Conservation (phyloP, 2,329 filamentous ascomycete species). For the Pestalotiopsis sp. region DNA sequence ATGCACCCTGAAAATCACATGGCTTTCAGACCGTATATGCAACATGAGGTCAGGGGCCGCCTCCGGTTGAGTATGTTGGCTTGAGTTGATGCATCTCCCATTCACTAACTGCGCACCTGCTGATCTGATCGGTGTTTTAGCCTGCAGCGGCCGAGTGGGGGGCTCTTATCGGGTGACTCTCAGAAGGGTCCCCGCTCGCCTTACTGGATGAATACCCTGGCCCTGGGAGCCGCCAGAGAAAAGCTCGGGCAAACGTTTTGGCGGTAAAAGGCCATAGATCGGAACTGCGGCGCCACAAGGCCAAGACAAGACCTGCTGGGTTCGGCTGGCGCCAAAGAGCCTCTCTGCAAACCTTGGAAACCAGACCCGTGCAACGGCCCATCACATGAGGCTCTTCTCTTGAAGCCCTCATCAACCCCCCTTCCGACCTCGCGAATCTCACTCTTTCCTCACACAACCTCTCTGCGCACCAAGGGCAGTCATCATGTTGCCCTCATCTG, state of each 20-base stretch:
- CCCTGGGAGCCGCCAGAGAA: not conserved
- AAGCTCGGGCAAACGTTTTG: not conserved
- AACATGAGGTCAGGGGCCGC: not conserved
- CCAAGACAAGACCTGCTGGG: not conserved
- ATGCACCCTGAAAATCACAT: not conserved
- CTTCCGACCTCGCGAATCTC: not conserved
- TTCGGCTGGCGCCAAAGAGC: not conserved
- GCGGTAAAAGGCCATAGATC: not conserved
- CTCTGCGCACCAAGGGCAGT: slow-evolving; percentile 12
- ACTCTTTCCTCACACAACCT: not conserved
- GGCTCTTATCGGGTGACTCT: not conserved
- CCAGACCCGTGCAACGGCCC: not conserved
- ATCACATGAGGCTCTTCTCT: slow-evolving; percentile 5
- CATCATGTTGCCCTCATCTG: slow-evolving; percentile 57
- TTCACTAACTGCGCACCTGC: not conserved
- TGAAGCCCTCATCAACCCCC: not conserved
- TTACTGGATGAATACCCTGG: not conserved
- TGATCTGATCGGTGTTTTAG: not conserved
- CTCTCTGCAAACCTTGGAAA: not conserved
- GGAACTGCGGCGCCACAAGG: not conserved
- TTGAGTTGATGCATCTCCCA: not conserved
- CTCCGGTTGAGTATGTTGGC: not conserved
- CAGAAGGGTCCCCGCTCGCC: not conserved
- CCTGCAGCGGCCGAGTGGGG: not conserved
- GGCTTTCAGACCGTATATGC: not conserved